Conservation (phyloP, 2,329 filamentous ascomycete genomes). For the Mariannaea sp. region DNA sequence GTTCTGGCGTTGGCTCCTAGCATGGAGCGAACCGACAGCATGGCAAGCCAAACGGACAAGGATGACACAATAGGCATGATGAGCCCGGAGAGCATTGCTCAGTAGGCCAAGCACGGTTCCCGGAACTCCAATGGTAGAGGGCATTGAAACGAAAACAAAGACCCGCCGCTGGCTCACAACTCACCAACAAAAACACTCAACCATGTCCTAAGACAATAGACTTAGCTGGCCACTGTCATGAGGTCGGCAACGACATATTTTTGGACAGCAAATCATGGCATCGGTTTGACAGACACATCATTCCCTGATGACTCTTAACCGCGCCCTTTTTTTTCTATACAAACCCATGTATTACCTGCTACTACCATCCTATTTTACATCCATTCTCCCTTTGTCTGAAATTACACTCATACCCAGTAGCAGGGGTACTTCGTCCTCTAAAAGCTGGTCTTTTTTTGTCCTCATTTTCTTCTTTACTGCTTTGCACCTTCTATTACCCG, state of each 20-base stretch:
- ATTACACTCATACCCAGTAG: slow-evolving; percentile 23
- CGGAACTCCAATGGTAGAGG: slow-evolving; percentile 8
- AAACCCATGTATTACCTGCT: slow-evolving; percentile 29
- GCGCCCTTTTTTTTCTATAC: slow-evolving; percentile 27
- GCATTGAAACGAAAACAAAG: background rate
- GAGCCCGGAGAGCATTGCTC: slow-evolving; percentile 77
- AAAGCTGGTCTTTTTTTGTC: slow-evolving; percentile 27
- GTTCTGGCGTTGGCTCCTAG: slow-evolving; percentile 47
- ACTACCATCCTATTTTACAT: slow-evolving; percentile 19
- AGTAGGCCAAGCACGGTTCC: slow-evolving; percentile 40
- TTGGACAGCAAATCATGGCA: slow-evolving; percentile 9
- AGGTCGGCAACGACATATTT: slow-evolving; percentile 3
- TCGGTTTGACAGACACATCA: background rate
- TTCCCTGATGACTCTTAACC: slow-evolving; percentile 1
- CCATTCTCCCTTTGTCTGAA: slow-evolving; percentile 12
- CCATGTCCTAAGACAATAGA: slow-evolving; percentile 1
- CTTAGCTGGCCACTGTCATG: slow-evolving; percentile 2
- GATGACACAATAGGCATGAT: slow-evolving; percentile 76
- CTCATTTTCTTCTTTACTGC: background rate
- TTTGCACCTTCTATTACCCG: slow-evolving; percentile 6
- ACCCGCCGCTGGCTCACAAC: background rate
- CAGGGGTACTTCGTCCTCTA: slow-evolving; percentile 2
- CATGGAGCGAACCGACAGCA: slow-evolving; percentile 65
- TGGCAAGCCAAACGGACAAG: slow-evolving; percentile 65
- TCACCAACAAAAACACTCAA: background rate